Conservation (phyloP, 202 grass and related monocot genomes). For the Schoenoplectus tabernaemontani region DNA sequence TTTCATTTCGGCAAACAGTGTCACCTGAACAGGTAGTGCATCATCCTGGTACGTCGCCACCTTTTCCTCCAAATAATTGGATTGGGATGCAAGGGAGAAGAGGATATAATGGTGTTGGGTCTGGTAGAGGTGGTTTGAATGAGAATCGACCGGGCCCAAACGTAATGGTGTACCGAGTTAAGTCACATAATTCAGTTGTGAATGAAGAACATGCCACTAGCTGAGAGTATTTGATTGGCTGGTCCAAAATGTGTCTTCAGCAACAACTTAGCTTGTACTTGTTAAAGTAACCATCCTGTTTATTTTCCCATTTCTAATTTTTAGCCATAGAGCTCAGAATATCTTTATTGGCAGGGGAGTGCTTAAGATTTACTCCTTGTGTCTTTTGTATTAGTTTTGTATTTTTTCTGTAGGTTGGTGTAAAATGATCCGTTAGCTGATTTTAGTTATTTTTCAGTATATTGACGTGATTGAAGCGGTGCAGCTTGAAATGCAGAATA, state of each 20-base stretch:
- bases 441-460: neutral
- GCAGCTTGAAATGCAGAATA: neutral
- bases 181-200: constrained; percentile 10
- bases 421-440: neutral
- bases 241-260: neutral
- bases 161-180: constrained; percentile 5
- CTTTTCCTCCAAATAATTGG: constrained; percentile 73
- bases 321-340: neutral
- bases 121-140: constrained; percentile 20
- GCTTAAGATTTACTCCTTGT: too few relatives aligned
- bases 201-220: constrained; percentile 6
- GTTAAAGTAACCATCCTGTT: neutral
- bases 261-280: neutral
- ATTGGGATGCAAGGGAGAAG: constrained; percentile 45
- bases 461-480: neutral
- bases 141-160: neutral
- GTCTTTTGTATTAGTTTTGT: neutral
- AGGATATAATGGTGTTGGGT: constrained; percentile 9
- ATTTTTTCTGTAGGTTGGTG: neutral
- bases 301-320: constrained; percentile 11
- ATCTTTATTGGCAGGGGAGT: neutral
- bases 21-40: constrained; percentile 26
- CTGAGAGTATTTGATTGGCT: constrained; percentile 1
- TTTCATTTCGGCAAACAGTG: neutral
- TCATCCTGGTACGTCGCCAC: constrained; percentile 37